These are phyloP conservation scores for Starmerella khaoyaiensis DNA, from an alignment of 805 yeast species.

Conservation along the genomic window DNA sequence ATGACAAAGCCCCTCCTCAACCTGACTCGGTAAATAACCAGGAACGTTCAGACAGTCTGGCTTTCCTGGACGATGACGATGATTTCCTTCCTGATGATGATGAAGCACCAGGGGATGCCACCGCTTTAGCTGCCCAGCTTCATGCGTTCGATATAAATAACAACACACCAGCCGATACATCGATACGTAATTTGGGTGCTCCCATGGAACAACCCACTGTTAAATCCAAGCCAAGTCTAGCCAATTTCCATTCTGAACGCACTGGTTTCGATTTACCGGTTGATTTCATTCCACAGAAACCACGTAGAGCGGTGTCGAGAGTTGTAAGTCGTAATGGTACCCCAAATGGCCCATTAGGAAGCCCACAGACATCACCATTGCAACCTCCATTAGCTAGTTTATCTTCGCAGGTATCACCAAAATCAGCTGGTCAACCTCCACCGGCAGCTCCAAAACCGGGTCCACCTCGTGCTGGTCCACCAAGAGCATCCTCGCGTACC, in stretches of 20 bases:
- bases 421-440: too few species aligned
- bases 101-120: conserved; percentile 6
- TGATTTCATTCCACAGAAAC: conserved; percentile 24
- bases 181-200: not conserved
- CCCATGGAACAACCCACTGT: not conserved
- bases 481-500: too few species aligned
- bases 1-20: conserved; percentile 3
- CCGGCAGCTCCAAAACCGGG: too few species aligned
- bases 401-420: too few species aligned
- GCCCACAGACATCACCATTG: not conserved
- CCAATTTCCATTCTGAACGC: conserved; percentile 20
- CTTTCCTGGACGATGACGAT: conserved; percentile 28
- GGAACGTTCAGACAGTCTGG: conserved; percentile 10
- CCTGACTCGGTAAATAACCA: not conserved
- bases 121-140: conserved; percentile 1
- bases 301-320: conserved; percentile 17
- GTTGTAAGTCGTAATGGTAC: conserved; percentile 8
- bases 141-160: not conserved
- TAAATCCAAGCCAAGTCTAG: conserved; percentile 13
- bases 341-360: not conserved
- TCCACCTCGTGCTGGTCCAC: too few species aligned
- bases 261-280: conserved; percentile 28
- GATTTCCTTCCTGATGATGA: conserved; percentile 26
- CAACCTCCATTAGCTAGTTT: not conserved
- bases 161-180: not conserved